Evolutionary conservation across 2,329 filamentous ascomycete species (phyloP), one percentile per base, ranked within the genome.

Genomic region (Aspergillus tubingensis): DNA sequence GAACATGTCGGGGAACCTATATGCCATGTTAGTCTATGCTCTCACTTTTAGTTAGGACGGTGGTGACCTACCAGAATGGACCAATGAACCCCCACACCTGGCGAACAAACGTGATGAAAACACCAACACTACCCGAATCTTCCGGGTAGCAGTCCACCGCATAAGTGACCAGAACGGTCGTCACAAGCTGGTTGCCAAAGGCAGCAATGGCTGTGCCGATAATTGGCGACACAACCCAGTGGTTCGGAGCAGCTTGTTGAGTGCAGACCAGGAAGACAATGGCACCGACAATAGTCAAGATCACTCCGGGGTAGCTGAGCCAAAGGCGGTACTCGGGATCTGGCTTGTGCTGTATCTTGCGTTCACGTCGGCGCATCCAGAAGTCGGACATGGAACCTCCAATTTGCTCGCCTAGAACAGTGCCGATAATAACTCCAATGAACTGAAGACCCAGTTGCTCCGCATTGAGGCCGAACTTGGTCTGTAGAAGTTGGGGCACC

Each of bases 371-470:
- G 49, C 76, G 77, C 83, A 88, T 87, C 80, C 85, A 88, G 19
- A 74, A 72, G 54, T 88, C 85, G 8, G 82, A 85, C 19, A 83
- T 66, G 47, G 78, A 73, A 1, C 85, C 86, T 19, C 84, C 85
- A 17, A 87, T 71, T 65, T 86, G 85, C 72, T 88, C 86, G 23
- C 86, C 86, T 4, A 87, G 75, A 2, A 87, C 68, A 0, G 81
- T 83, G 3, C 86, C 86, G 38, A 88, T 78, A 49, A 88, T 85
- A 21, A 86, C 72, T 7, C 81, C 81, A 3, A 87, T 71, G 68
- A 85, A 86, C 62, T 88, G 85, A 2, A 88, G 77, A 0, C 86
- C 86, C 15, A 87, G 76, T 60, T 87, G 81, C 70, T 87, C 80
- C 0, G 83, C 70, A 68, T 85, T 84, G 73, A 88, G 80, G 4